Base-by-base conservation (phyloP, 345 rosid genomes). In the Garcia nutans region DNA sequence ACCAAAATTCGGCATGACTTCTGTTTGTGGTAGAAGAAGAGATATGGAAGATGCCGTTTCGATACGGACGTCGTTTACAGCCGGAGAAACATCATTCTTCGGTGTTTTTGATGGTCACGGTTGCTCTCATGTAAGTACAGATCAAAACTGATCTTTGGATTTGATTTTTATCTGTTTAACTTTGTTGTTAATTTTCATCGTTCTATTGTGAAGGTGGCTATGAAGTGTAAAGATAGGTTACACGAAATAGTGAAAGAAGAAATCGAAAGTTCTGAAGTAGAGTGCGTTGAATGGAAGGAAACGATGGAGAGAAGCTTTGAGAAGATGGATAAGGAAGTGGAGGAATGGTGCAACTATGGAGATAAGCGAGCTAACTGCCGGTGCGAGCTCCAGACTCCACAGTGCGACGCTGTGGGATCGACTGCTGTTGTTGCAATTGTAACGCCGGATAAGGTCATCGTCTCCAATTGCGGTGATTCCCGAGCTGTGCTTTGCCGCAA, bases 61-160 rank as follows among this genome's bases (percentile, higher is more conserved):
- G 0, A 72, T 90, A 11, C 90, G 83, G 28, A 82, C 91, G 5
- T 80, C 81, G 3, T 80, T 93, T 15, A 12, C 72, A 19, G 8
- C 57, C 10, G 55, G 16, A 17, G 69, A 73, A 70, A 28, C 80
- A 2, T 81, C 78, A 0, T 89, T 92, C 68, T 96, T 83, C 72
- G 98, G 95, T 26, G 93, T 96, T 1, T 96, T 88, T 44, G 99
- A 96, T 65, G 99, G 99, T 47, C 99, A 96, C 79, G 99, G 99
- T 60, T 96, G 99, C 89, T 96, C 99, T 77, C 99, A 96, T 79
- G 99, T 94, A 86, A 49, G 45, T 31, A 23, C 11, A 37, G n/a
- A 20, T 1, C 1, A n/a, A 4, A 0, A 16, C 5, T 20, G 24
- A 15, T 0, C 23, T 16, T 19, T 11, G 1, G 11, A 49, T 28